Conservation (phyloP, 495 filamentous ascomycete genomes). For the Aspergillus bertholletiae region DNA sequence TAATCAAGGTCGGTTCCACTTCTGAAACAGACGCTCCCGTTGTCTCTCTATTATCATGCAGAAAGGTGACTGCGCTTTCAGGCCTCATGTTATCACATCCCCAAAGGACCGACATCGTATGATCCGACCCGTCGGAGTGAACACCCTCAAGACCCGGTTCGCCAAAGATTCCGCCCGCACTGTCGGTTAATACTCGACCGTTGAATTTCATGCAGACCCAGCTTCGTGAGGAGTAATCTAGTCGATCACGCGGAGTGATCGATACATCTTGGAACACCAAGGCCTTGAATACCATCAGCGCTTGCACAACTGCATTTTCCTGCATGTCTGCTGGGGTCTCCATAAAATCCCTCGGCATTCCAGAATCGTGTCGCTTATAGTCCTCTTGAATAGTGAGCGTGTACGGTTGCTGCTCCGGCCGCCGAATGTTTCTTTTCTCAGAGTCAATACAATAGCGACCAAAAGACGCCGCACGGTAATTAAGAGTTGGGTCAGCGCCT, state of each 20-base stretch:
- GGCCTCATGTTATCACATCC: not conserved
- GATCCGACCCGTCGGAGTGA: not conserved
- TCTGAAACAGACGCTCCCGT: not conserved
- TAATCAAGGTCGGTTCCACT: not conserved
- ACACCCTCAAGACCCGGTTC: not conserved
- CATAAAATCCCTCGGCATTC: too few species aligned
- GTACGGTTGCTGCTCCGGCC: not conserved
- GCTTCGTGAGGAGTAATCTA: not conserved
- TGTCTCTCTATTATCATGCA: not conserved
- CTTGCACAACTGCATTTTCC: not conserved
- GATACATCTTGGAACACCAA: not conserved
- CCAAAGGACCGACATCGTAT: not conserved
- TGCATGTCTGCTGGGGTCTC: not conserved
- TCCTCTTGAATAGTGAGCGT: too few species aligned
- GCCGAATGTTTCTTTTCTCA: not conserved
- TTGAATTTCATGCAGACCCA: not conserved
- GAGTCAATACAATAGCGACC: slow-evolving; percentile 1
- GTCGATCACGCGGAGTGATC: not conserved
- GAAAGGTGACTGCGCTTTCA: not conserved
- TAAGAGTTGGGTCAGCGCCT: too few species aligned
- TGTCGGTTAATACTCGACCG: not conserved
- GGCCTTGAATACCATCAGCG: not conserved
- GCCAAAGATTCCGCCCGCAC: not conserved
- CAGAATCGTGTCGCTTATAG: too few species aligned
- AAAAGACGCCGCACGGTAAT: not conserved